Evolutionary conservation across 2,329 filamentous ascomycete genomes (phyloP).

Genomic region (Colletotrichum sp.): DNA sequence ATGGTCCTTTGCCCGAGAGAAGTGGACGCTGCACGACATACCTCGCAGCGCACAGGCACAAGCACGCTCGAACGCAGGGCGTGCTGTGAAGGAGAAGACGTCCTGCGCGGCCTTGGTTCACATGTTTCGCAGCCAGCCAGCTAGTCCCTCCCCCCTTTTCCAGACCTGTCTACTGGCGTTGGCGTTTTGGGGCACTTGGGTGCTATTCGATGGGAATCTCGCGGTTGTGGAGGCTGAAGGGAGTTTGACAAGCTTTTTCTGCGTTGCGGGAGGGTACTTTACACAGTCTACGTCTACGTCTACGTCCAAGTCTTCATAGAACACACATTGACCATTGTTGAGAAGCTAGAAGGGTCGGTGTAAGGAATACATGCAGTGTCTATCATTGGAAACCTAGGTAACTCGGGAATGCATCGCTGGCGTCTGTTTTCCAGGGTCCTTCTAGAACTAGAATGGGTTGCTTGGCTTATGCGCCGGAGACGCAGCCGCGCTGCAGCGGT

Average conservation of each 20-base stretch:
- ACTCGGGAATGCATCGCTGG: not conserved
- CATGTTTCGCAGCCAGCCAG: not conserved
- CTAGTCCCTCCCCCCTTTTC: not conserved
- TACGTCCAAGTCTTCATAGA: slow-evolving; percentile 14
- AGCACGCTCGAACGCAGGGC: not conserved
- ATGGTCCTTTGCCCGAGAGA: not conserved
- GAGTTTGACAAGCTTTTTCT: slow-evolving; percentile 21
- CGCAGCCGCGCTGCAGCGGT: not conserved
- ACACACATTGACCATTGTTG: slow-evolving; percentile 19
- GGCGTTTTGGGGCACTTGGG: slow-evolving; percentile 21
- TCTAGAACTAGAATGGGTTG: not conserved
- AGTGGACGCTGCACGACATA: slow-evolving; percentile 5
- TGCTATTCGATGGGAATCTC: slow-evolving; percentile 12
- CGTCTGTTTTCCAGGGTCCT: not conserved
- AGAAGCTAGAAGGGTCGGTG: not conserved
- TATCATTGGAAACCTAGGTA: not conserved
- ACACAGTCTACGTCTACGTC: slow-evolving; percentile 10
- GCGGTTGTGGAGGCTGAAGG: slow-evolving; percentile 15
- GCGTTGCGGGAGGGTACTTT: slow-evolving; percentile 14
- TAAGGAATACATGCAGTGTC: not conserved
- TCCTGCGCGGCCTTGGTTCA: not conserved
- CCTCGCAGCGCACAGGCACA: not conserved
- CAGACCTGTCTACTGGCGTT: slow-evolving; percentile 19
- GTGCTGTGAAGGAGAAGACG: not conserved
- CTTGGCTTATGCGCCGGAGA: slow-evolving; percentile 7